phyloP scores from a whole-genome alignment of 108 stramenopile species.

The Stephanodiscus minutulus region DNA sequence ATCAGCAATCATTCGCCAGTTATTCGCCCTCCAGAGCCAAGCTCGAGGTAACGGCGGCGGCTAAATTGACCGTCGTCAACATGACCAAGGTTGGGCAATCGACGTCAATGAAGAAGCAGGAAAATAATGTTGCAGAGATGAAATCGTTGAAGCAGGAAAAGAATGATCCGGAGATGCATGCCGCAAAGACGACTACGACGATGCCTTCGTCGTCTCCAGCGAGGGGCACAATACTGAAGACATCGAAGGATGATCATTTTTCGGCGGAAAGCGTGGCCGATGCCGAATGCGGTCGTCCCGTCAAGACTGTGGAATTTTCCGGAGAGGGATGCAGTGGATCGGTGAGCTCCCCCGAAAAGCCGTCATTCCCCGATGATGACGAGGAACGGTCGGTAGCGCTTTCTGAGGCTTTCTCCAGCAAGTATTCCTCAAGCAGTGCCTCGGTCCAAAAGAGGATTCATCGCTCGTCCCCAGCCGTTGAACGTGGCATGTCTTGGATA shows the following conservation, averaged over 20 bases:
- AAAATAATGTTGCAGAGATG: no score
- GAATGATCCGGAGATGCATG: background rate
- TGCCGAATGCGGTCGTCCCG: background rate
- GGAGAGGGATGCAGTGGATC: constrained; percentile 1
- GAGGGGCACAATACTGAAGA: background rate
- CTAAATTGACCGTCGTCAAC: background rate
- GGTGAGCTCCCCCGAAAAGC: constrained; percentile 5
- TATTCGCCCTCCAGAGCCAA: background rate
- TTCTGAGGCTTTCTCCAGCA: background rate
- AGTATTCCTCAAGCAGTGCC: background rate
- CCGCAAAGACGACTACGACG: background rate
- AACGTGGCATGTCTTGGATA: constrained; percentile 9
- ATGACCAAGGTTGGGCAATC: background rate
- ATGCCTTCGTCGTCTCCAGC: background rate
- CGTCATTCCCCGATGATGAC: background rate
- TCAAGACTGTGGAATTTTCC: constrained; percentile 14
- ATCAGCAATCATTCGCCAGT: background rate
- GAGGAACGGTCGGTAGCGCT: no score
- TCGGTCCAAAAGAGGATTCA: background rate
- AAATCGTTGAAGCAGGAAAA: background rate
- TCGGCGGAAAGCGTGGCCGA: background rate
- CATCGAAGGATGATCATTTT: background rate
- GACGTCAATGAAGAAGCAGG: no score
- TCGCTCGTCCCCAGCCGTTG: constrained; percentile 2
- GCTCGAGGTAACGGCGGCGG: background rate